Evolutionary conservation across 306 rosid species (phyloP), one percentile per base, ranked within the genome.

Genomic region (Vachellia pachyceras): DNA sequence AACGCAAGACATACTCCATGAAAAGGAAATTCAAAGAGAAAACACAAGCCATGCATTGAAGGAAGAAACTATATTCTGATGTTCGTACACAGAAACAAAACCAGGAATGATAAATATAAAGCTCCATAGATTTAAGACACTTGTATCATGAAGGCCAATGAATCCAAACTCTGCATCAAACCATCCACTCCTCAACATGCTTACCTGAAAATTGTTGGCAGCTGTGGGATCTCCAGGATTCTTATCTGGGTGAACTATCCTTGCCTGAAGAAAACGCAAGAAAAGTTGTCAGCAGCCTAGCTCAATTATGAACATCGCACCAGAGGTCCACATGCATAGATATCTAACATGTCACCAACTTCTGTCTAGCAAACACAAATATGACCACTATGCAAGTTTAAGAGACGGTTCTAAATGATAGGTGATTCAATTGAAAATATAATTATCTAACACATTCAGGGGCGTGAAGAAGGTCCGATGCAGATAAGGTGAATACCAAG

Each of bases 161-260:
- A 69, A 80, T 50, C 73, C 63, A 75, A 84, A 82, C 12, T 36
- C 5, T 10, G 72, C n/a, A 17, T 76, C 57, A 7, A 40, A 75
- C 39, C 35, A 77, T 78, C 80, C 80, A 95, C 15, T 64, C 97
- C 90, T 91, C 95, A 82, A 93, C 22, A 23, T 37, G 77, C 77
- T 72, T 75, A 91, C 92, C 87, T 87, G 90, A 75, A 91, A 91
- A 75, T 91, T 91, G 45, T 65, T 86, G 1, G 92, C 92, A 57
- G 92, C 92, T 66, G 75, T 85, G 0, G 92, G 95, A 82, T 91
- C 91, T 80, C 90, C 95, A 67, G 60, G 88, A 69, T 91, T 91
- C 84, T 91, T 91, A 79, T 91, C 92, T 1, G 95, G 95, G 81
- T 91, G 95, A 80, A 89, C 95, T 72, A 39, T 0, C 85, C 90